Percentiles rank a stretch among this genome's conserved stretches.
Conservation (phyloP, 495 filamentous ascomycete genomes). For the Aspergillus leporis region DNA sequence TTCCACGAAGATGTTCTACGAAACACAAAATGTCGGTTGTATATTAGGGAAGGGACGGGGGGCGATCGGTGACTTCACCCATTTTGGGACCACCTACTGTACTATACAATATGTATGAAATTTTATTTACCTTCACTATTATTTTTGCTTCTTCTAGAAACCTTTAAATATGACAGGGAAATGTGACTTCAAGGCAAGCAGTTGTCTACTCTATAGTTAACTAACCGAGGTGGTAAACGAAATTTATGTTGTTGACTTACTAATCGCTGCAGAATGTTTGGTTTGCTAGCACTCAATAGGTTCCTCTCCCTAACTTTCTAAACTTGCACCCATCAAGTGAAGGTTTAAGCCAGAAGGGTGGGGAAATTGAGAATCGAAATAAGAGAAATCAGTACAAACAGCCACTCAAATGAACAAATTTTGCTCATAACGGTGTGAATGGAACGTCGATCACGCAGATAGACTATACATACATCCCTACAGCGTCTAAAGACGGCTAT, state of each 20-base stretch:
- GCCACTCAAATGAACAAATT: not conserved
- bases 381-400: no score
- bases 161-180: not conserved
- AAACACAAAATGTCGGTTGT: constrained; percentile 22
- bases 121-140: not conserved
- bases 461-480: not conserved
- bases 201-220: no score
- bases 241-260: no score
- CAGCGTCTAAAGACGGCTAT: not conserved
- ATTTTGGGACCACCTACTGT: constrained; percentile 16
- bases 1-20: constrained; percentile 17
- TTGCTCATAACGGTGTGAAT: not conserved
- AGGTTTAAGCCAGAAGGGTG: no score
- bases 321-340: no score
- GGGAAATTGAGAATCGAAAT: no score
- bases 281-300: no score
- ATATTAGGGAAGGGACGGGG: constrained; percentile 23
- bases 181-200: no score
- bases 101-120: constrained; percentile 29
- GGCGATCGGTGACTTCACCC: constrained; percentile 12
- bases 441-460: no score
- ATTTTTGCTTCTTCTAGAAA: not conserved
- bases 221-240: no score
- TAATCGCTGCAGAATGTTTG: no score
- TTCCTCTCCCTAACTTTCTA: no score